phyloP scores from a whole-genome alignment of 345 rosid genomes.

The Euphorbia tirucalli region DNA sequence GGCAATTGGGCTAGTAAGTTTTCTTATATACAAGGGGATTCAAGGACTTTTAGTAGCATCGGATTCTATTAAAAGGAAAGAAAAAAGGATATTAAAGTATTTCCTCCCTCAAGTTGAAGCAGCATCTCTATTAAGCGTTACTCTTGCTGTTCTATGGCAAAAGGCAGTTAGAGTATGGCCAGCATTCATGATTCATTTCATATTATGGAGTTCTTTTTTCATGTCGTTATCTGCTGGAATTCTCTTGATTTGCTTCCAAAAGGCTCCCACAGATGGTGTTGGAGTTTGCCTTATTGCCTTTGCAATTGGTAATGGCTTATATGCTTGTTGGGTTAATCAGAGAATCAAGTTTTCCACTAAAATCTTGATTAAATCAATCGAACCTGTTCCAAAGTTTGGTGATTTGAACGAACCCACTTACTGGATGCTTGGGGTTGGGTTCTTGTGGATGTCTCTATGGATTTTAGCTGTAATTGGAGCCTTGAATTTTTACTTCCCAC shows the following conservation, averaged over 20 bases:
- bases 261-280: slow-evolving; percentile 72
- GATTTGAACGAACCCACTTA: slow-evolving; percentile 78
- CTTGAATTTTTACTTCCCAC: slow-evolving; percentile 54
- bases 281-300: slow-evolving; percentile 78
- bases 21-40: slow-evolving; percentile 82
- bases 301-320: slow-evolving; percentile 80
- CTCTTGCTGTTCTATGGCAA: slow-evolving; percentile 88
- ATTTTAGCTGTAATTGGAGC: slow-evolving; percentile 88
- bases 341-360: slow-evolving; percentile 58
- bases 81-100: slow-evolving; percentile 51
- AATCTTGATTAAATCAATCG: slow-evolving; percentile 60
- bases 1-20: slow-evolving; percentile 65
- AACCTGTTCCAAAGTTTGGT: slow-evolving; percentile 67
- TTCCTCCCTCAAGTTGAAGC: slow-evolving; percentile 89
- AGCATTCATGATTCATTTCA: slow-evolving; percentile 75
- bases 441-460: slow-evolving; percentile 98
- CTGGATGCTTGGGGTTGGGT: slow-evolving; percentile 79
- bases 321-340: slow-evolving; percentile 85
- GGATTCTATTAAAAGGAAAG: slow-evolving; percentile 43
- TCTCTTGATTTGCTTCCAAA: slow-evolving; percentile 91
- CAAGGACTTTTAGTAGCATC: slow-evolving; percentile 70
- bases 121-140: slow-evolving; percentile 73
- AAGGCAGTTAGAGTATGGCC: slow-evolving; percentile 79
- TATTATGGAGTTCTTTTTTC: slow-evolving; percentile 70
- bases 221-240: slow-evolving; percentile 79